phyloP scores from a whole-genome alignment of 2,329 filamentous ascomycete species.

The Rhynchosporium agropyri region DNA sequence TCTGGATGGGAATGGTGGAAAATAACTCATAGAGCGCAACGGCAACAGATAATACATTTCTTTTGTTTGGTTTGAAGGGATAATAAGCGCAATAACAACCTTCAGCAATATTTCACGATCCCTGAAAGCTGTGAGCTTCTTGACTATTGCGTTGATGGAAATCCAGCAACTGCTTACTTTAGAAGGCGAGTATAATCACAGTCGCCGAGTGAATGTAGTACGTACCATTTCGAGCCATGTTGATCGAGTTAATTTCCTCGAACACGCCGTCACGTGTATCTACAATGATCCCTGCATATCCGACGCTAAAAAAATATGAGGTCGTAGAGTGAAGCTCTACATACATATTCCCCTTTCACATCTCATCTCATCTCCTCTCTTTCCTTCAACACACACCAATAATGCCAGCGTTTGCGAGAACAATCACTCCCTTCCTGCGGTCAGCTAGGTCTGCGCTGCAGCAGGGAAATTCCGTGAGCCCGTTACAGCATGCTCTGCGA shows the following conservation, averaged over 20 bases:
- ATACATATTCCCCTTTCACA: conserved; percentile 16
- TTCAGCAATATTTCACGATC: background rate
- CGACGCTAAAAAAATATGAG: conserved; percentile 16
- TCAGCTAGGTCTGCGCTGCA: conserved; percentile 76
- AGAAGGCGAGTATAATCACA: no score
- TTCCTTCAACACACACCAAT: conserved; percentile 44
- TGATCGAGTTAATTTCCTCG: background rate
- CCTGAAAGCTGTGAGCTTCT: background rate
- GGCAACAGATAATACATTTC: conserved; percentile 8
- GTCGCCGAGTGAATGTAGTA: no score
- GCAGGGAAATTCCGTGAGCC: conserved; percentile 69
- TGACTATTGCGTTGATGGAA: background rate
- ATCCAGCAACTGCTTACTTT: no score
- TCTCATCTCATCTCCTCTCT: conserved; percentile 13
- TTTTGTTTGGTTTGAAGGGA: conserved; percentile 14
- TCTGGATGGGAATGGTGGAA: background rate
- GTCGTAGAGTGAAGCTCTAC: background rate
- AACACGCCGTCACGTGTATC: conserved; percentile 7
- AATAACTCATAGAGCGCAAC: background rate
- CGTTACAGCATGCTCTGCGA: conserved; percentile 71
- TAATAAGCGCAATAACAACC: conserved; percentile 16
- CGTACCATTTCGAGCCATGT: no score
- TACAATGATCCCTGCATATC: conserved; percentile 2
- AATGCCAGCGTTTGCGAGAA: conserved; percentile 82
- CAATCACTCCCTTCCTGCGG: conserved; percentile 77